Conservation (phyloP, 2,329 filamentous ascomycete species). For the Fusarium buharicum region DNA sequence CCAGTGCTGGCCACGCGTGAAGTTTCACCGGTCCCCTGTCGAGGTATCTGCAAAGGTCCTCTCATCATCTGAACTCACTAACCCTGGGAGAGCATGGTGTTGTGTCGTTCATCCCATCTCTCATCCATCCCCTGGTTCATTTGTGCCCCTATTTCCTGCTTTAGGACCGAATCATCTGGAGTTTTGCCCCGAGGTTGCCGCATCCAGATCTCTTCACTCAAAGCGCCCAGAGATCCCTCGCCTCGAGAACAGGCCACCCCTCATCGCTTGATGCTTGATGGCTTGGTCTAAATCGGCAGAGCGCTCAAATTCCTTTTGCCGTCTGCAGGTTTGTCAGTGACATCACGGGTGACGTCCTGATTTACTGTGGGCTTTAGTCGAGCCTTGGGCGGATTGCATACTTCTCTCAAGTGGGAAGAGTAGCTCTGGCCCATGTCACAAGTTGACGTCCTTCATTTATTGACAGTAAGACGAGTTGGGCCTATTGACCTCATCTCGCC, state of each 20-base stretch:
- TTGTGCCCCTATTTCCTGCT: conserved; percentile 25
- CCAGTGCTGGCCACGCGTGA: conserved; percentile 15
- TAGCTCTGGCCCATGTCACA: not conserved
- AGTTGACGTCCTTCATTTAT: conserved; percentile 15
- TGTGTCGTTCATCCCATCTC: conserved; percentile 35
- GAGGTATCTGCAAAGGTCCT: conserved; percentile 32
- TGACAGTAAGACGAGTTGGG: conserved; percentile 7
- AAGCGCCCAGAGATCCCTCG: not conserved
- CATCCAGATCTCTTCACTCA: conserved; percentile 13
- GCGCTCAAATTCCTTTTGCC: conserved; percentile 15
- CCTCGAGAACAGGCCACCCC: not conserved
- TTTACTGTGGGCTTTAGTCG: conserved; percentile 7
- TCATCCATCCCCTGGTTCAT: conserved; percentile 28
- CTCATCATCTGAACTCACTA: conserved; percentile 38
- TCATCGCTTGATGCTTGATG: conserved; percentile 1
- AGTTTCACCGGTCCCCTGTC: conserved; percentile 30
- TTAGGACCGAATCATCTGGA: conserved; percentile 11
- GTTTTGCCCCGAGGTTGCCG: conserved; percentile 24
- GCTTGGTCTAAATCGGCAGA: not conserved
- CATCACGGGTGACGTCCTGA: conserved; percentile 17
- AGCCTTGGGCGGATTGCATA: conserved; percentile 3
- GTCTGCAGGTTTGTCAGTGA: conserved; percentile 6
- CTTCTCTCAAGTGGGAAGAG: conserved; percentile 5
- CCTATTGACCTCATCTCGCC: conserved; percentile 22
- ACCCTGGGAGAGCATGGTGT: conserved; percentile 30